These are phyloP conservation scores for Rhodotorula sp. DNA, from an alignment of 1,284 basidiomycete species.

Conservation along the genomic window DNA sequence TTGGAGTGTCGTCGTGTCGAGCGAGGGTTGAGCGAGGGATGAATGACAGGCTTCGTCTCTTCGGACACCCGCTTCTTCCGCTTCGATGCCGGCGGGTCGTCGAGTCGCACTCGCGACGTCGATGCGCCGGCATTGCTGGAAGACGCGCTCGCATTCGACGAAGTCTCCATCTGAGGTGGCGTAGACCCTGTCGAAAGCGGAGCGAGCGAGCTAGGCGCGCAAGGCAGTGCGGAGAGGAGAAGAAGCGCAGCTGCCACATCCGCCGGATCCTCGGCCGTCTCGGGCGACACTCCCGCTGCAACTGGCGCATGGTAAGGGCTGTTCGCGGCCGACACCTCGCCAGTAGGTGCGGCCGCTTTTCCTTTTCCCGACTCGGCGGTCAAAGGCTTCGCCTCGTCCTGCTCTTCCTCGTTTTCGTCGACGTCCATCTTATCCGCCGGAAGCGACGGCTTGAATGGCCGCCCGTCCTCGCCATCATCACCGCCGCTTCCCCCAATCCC, in stretches of 20 bases:
- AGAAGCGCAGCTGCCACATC: slow-evolving; percentile 12
- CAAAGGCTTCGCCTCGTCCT: background rate
- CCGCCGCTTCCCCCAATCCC: background rate
- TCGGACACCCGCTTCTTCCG: slow-evolving; percentile 2
- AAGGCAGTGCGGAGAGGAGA: slow-evolving; percentile 3
- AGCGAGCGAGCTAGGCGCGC: background rate
- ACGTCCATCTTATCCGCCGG: slow-evolving; percentile 15
- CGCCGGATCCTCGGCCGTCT: background rate
- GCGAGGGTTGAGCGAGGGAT: slow-evolving; percentile 10
- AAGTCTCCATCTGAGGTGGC: background rate
- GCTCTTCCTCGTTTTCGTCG: slow-evolving; percentile 1
- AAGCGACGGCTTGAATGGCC: background rate
- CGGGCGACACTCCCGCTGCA: background rate
- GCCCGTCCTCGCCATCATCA: background rate
- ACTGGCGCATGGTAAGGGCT: background rate
- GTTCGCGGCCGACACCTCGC: slow-evolving; percentile 1
- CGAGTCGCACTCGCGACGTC: background rate
- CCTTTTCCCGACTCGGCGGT: background rate
- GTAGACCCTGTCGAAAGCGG: slow-evolving; percentile 1
- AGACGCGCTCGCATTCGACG: background rate
- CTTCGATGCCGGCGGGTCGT: background rate
- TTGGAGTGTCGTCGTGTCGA: slow-evolving; percentile 10
- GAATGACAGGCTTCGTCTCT: background rate
- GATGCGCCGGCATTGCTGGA: background rate
- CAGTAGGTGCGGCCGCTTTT: background rate